phyloP scores from a whole-genome alignment of 2,329 filamentous ascomycete species.

The Tolypocladium tropicale region DNA sequence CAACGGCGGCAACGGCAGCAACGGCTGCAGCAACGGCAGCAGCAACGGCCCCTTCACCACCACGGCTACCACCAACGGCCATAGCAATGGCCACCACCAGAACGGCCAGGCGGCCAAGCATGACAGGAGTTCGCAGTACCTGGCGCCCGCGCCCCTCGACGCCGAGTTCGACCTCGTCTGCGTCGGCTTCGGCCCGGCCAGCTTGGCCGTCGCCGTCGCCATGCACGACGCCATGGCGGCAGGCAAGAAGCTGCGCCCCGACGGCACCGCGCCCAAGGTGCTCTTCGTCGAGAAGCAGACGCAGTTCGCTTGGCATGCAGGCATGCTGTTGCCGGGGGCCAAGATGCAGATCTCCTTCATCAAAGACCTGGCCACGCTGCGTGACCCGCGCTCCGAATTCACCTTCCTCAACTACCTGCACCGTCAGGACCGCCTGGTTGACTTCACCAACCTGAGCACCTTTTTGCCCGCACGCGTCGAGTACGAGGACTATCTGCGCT shows the following conservation, averaged over 20 bases:
- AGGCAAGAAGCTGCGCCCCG: slow-evolving; percentile 30
- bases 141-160: slow-evolving; percentile 44
- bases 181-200: slow-evolving; percentile 87
- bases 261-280: slow-evolving; percentile 51
- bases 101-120: slow-evolving; percentile 13
- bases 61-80: slow-evolving; percentile 7
- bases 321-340: slow-evolving; percentile 86
- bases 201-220: slow-evolving; percentile 79
- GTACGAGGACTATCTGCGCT: slow-evolving; percentile 91
- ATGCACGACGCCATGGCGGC: slow-evolving; percentile 66
- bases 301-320: slow-evolving; percentile 83
- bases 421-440: slow-evolving; percentile 66
- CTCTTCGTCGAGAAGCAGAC: slow-evolving; percentile 81
- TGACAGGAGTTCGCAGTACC: slow-evolving; percentile 14
- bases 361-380: slow-evolving; percentile 85
- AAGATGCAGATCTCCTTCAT: slow-evolving; percentile 98
- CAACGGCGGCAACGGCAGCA: slow-evolving; percentile 1
- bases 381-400: slow-evolving; percentile 81
- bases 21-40: slow-evolving; percentile 3
- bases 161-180: slow-evolving; percentile 78
- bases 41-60: slow-evolving; percentile 8
- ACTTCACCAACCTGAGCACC: slow-evolving; percentile 84
- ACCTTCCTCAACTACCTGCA: slow-evolving; percentile 95
- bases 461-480: slow-evolving; percentile 80
- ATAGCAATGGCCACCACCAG: slow-evolving; percentile 9